Evolutionary conservation across 192 early-diverging fungal genomes (phyloP), one percentile per base, ranked within the genome.

Genomic region (Phycomyces nitens): DNA sequence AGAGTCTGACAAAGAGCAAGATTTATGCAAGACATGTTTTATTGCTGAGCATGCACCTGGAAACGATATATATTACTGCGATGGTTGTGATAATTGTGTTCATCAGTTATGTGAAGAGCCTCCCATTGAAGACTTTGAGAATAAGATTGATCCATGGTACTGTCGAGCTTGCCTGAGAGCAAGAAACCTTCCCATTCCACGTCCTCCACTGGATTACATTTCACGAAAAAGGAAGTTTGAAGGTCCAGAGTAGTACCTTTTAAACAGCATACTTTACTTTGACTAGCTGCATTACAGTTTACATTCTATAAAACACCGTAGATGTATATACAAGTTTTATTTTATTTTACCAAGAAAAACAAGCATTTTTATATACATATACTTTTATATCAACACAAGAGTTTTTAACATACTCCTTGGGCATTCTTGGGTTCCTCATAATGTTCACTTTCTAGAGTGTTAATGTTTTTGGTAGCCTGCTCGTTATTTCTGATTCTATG

Each of bases 31-130:
- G 42, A 10, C 49, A 20, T 69, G 66, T 41, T 26, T 24, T 23
- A 69, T 62, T 47, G 24, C 24, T 10, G 62, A 62, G 6, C 42
- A 56, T 61, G 42, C 60, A 8, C 34, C 55, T 55, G 53, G 39
- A 21, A 69, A 62, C 44, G 50, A 58, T 18, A 29, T 69, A 3
- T 69, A 61, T 69, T 47, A 56, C 38, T 69, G 66, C 23, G 66
- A 69, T 20, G 11, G 43, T 11, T 69, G 66, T 50, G 60, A 69
- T 49, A 20, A 40, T 16, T 53, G 54, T 29, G 60, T 69, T 11
- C 66, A 69, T 49, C 66, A 69, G 29, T 23, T 69, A 15, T 69
- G 66, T 38, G 66, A 69, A 23, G 18, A 21, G 12, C 66, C 66
- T 16, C 59, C 41, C 2, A 57, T 69, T 16, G n/a, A 50, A 57